A percentile compares a stretch with the other conserved stretches of the same genome.
Conservation (phyloP, 2,329 filamentous ascomycete genomes). For the Podosphaera fusca region DNA sequence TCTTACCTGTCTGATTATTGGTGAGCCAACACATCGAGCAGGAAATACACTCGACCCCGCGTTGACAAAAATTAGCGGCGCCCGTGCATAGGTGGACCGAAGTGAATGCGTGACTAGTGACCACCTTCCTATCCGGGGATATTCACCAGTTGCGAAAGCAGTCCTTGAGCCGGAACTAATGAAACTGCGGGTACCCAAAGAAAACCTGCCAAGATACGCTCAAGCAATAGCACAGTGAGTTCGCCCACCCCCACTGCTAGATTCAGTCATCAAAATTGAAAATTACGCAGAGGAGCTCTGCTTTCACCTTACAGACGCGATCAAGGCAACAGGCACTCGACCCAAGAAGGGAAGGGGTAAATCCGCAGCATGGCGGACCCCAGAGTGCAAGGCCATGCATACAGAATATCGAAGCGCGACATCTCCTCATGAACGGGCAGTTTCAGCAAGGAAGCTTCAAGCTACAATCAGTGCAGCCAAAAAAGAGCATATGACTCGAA, state of each 20-base stretch:
- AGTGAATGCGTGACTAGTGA: not conserved
- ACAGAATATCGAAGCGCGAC: not conserved
- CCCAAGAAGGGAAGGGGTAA: not conserved
- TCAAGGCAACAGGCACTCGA: not conserved
- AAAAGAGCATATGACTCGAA: too few species aligned
- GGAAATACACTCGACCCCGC: not conserved
- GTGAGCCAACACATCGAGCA: not conserved
- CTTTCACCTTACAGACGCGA: not conserved
- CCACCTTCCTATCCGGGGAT: not conserved
- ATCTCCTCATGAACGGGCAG: not conserved
- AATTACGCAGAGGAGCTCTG: not conserved
- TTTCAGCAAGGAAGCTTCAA: not conserved
- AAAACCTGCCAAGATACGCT: not conserved
- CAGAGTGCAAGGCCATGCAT: too few species aligned
- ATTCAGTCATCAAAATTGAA: not conserved
- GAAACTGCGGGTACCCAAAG: not conserved
- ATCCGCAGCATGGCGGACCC: too few species aligned
- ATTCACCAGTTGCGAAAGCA: not conserved
- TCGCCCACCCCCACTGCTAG: not conserved
- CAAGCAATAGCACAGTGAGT: not conserved
- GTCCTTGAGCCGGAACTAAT: not conserved
- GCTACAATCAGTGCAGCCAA: not conserved
- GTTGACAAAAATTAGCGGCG: not conserved
- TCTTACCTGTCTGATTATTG: not conserved
- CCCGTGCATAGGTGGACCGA: not conserved